Evolutionary conservation across 805 yeast species (phyloP).

Genomic region (Candida golubevii): DNA sequence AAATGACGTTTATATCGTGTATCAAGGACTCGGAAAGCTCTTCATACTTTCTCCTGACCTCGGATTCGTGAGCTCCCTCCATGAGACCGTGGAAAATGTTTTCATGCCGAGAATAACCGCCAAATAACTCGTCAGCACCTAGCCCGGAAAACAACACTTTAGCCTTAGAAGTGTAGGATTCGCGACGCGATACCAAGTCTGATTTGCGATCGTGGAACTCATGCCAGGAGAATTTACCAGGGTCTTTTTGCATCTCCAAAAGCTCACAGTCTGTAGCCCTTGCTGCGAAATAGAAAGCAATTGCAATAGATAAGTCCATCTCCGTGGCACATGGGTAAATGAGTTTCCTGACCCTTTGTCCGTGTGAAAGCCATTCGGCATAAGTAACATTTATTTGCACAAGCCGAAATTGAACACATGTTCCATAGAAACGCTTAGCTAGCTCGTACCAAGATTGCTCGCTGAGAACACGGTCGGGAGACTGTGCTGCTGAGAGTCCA

Average conservation of each 20-base stretch:
- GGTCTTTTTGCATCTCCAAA: background rate
- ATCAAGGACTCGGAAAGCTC: constrained; percentile 57
- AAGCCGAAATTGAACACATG: constrained; percentile 40
- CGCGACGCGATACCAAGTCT: background rate
- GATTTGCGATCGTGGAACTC: constrained; percentile 2
- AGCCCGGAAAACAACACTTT: constrained; percentile 83
- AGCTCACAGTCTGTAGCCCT: constrained; percentile 28
- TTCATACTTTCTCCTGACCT: constrained; percentile 22
- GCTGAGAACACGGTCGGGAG: constrained; percentile 85
- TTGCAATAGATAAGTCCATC: constrained; percentile 93
- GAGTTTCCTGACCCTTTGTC: constrained; percentile 50
- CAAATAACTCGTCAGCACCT: constrained; percentile 97
- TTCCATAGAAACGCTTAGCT: constrained; percentile 34
- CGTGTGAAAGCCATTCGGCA: constrained; percentile 52
- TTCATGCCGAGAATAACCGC: constrained; percentile 89
- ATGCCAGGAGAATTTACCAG: constrained; percentile 14
- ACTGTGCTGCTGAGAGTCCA: constrained; percentile 49
- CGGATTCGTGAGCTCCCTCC: constrained; percentile 16
- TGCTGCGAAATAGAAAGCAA: constrained; percentile 92
- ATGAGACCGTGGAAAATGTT: constrained; percentile 36
- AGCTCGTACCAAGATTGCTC: constrained; percentile 56
- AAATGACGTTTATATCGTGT: constrained; percentile 67
- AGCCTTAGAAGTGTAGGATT: constrained; percentile 46
- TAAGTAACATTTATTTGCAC: constrained; percentile 74
- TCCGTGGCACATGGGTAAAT: constrained; percentile 86